A percentile compares a stretch with the other conserved stretches of the same genome.
Evolutionary conservation across 352 stramenopile genomes (phyloP).

Genomic region (Phytopythium kandeliae): DNA sequence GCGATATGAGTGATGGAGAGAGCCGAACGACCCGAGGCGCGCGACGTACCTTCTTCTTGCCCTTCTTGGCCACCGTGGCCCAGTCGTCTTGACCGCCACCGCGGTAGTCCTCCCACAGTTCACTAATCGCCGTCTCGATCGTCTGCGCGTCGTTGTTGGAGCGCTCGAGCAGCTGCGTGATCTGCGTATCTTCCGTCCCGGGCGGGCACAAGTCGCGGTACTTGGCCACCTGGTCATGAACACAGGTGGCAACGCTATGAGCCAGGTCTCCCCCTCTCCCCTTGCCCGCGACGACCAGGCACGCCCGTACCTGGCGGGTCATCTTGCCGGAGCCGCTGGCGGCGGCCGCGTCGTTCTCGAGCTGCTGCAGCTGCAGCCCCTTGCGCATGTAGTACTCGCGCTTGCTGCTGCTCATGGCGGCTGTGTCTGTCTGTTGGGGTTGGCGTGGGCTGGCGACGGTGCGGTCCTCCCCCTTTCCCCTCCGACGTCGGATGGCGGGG

Average conservation of each 20-base stretch:
- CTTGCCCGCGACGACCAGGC: not conserved
- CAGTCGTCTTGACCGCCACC: slow-evolving; percentile 59
- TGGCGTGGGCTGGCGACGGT: slow-evolving; percentile 4
- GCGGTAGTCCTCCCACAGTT: slow-evolving; percentile 82
- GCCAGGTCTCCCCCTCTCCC: not conserved
- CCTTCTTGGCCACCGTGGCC: slow-evolving; percentile 78
- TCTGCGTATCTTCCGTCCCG: slow-evolving; percentile 72
- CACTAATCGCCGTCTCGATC: slow-evolving; percentile 72
- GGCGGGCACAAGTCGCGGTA: slow-evolving; percentile 78
- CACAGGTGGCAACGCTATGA: not conserved
- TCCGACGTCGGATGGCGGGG: slow-evolving; percentile 2
- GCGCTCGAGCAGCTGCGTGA: slow-evolving; percentile 60
- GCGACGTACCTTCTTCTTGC: slow-evolving; percentile 57
- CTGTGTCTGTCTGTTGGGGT: slow-evolving; percentile 17
- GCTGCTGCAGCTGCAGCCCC: slow-evolving; percentile 74
- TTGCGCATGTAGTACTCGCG: slow-evolving; percentile 82
- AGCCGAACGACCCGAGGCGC: not conserved
- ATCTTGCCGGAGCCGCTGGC: slow-evolving; percentile 26
- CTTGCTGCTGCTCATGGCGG: slow-evolving; percentile 70
- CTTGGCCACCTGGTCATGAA: slow-evolving; percentile 44
- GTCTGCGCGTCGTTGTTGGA: slow-evolving; percentile 66
- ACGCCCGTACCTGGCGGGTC: slow-evolving; percentile 47
- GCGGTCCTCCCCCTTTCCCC: slow-evolving; percentile 1
- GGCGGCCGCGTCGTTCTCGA: slow-evolving; percentile 48
- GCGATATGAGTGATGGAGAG: not conserved